A percentile compares a stretch with the other conserved stretches of the same genome.
phyloP scores from a whole-genome alignment of 2,329 filamentous ascomycete genomes.

The Alternaria sp. region DNA sequence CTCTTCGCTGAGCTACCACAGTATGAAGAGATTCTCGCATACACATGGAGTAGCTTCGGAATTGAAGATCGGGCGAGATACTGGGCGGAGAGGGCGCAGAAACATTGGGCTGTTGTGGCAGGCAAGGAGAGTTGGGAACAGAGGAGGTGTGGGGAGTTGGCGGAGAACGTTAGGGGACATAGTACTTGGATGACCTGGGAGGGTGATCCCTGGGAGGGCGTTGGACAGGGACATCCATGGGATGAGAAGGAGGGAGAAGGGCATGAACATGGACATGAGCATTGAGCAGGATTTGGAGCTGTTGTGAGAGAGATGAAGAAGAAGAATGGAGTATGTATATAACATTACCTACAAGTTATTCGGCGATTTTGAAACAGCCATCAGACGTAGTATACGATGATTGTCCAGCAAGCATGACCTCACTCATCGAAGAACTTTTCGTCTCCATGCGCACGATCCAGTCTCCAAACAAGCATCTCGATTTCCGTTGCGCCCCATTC shows the following conservation, averaged over 20 bases:
- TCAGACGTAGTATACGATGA: neutral
- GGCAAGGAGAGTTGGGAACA: constrained; percentile 39
- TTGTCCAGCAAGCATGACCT: neutral
- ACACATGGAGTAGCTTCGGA: constrained; percentile 41
- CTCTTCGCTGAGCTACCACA: constrained; percentile 33
- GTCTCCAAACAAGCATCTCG: constrained; percentile 9
- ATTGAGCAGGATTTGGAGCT: neutral
- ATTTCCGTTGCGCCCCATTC: constrained; percentile 1
- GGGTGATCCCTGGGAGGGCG: constrained; percentile 31
- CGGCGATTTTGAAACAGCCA: neutral
- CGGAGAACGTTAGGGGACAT: constrained; percentile 35
- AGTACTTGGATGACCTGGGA: constrained; percentile 40
- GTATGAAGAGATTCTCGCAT: constrained; percentile 47
- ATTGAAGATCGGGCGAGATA: constrained; percentile 36
- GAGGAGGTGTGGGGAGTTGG: constrained; percentile 32
- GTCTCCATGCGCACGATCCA: constrained; percentile 7
- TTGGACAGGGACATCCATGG: constrained; percentile 21
- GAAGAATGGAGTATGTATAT: neutral
- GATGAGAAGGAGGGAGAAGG: constrained; percentile 9
- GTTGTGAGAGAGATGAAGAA: neutral
- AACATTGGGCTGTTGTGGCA: constrained; percentile 37
- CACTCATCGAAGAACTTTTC: constrained; percentile 14
- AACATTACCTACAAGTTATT: neutral
- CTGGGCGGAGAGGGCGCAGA: constrained; percentile 39
- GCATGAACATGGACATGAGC: constrained; percentile 12